A percentile compares a stretch with the other conserved stretches of the same genome.
These are phyloP conservation scores for Hypoxylon cercidicola DNA, from an alignment of 495 filamentous ascomycete species.

Conservation along the genomic window DNA sequence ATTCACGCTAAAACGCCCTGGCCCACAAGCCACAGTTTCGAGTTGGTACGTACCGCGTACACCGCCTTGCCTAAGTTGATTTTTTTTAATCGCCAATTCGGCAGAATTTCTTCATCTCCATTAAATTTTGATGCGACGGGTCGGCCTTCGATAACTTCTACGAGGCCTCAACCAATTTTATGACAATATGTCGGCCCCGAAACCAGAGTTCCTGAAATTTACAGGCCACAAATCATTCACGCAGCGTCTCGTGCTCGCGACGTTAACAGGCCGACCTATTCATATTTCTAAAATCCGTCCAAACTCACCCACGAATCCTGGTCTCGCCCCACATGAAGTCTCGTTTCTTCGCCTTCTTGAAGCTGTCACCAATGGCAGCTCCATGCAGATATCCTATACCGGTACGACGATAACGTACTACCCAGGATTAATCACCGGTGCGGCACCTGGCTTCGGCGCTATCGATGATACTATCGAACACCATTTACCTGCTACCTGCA, in stretches of 20 bases:
- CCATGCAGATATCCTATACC: conserved; percentile 93
- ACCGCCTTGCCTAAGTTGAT: conserved; percentile 37
- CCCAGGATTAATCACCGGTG: conserved; percentile 90
- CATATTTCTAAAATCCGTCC: conserved; percentile 94
- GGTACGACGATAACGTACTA: conserved; percentile 91
- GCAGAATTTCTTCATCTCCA: conserved; percentile 38
- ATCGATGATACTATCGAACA: conserved; percentile 78
- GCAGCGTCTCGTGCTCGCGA: conserved; percentile 87
- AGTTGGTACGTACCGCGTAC: conserved; percentile 23
- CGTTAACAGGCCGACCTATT: conserved; percentile 86
- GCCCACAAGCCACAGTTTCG: conserved; percentile 17
- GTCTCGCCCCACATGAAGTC: conserved; percentile 90
- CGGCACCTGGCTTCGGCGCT: conserved; percentile 71
- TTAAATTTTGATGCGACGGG: conserved; percentile 9
- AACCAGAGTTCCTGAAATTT: conserved; percentile 68
- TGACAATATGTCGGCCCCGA: conserved; percentile 53
- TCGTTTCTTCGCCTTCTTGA: conserved; percentile 96
- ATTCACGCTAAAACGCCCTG: conserved; percentile 20
- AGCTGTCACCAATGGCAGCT: conserved; percentile 91
- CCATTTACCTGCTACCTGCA: conserved; percentile 77
- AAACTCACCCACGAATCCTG: conserved; percentile 82
- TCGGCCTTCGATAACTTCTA: conserved; percentile 12
- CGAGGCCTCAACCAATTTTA: neutral
- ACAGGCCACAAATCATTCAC: conserved; percentile 84
- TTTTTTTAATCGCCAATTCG: conserved; percentile 23